Evolutionary conservation across 306 rosid genomes (phyloP), one percentile per base, ranked within the genome.

Genomic region (Trifolium repens): DNA sequence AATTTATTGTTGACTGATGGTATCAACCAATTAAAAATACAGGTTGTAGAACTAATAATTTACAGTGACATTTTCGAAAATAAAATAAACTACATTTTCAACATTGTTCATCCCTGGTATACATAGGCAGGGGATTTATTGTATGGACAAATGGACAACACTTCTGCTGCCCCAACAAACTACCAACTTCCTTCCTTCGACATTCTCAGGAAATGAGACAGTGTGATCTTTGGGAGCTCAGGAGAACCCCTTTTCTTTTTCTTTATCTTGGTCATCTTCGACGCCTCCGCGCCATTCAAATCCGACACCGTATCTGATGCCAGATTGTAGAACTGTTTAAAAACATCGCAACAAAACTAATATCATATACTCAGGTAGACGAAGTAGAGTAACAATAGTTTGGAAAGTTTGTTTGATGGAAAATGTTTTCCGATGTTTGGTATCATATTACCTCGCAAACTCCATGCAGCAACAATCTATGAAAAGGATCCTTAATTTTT

Each of bases 121-220:
- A 40, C 17, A 37, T 17, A 72, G 79, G 67, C 19, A n/a, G 59
- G 30, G 43, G 0, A 35, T 76, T 86, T 78, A 79, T 81, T 81
- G 47, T 67, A 75, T 42, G 72, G 27, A 42, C 70, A 37, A 37
- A 80, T 54, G 64, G 37, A 42, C 70, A 37, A 73, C 79, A 58
- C 66, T 57, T 71, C 61, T 30, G 62, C 61, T 30, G 62, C 75
- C 71, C 37, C 19, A 69, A 72, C 75, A 67, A 79, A 73, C 83
- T 80, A 94, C 97, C 97, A 94, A 67, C 72, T 73, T 69, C 97
- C 97, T 86, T 87, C 91, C 88, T 87, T 94, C 73, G 94, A 80
- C 97, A 90, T 86, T 78, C 89, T 94, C 79, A 94, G 86, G 75
- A 85, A 91, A 77, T 89, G 89, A 79, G 91, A 60, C n/a, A 91